A percentile compares a stretch with the other conserved stretches of the same genome.
Evolutionary conservation across 352 stramenopile species (phyloP).

Genomic region (Stramenopiles sp.): DNA sequence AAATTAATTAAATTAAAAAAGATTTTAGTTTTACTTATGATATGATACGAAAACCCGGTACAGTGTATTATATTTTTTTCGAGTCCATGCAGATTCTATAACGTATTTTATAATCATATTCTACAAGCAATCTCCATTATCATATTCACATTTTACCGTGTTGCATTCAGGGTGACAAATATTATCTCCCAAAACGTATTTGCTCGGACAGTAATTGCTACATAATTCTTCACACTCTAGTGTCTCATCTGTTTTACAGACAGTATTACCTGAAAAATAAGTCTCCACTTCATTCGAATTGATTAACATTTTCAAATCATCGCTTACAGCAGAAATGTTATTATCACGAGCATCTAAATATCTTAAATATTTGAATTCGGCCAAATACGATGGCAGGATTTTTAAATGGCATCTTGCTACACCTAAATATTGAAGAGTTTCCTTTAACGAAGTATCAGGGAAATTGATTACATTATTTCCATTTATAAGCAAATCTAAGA

Average conservation of each 20-base stretch:
- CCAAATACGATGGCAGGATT: background rate
- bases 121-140: background rate
- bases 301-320: background rate
- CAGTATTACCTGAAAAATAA: constrained; percentile 7
- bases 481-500: background rate
- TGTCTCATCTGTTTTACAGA: background rate
- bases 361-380: background rate
- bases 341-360: constrained; percentile 6
- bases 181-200: background rate
- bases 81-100: too few species aligned
- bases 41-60: too few species aligned
- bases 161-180: background rate
- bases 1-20: too few species aligned
- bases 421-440: background rate
- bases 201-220: background rate
- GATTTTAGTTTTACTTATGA: too few species aligned
- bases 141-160: background rate
- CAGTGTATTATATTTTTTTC: too few species aligned
- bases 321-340: background rate
- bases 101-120: background rate
- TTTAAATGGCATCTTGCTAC: background rate
- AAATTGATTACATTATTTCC: background rate
- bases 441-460: background rate
- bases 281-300: background rate
- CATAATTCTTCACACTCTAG: background rate